Percentiles rank a stretch among this genome's conserved stretches.
Conservation (phyloP, 2,329 filamentous ascomycete genomes). For the Colletotrichum sp. region DNA sequence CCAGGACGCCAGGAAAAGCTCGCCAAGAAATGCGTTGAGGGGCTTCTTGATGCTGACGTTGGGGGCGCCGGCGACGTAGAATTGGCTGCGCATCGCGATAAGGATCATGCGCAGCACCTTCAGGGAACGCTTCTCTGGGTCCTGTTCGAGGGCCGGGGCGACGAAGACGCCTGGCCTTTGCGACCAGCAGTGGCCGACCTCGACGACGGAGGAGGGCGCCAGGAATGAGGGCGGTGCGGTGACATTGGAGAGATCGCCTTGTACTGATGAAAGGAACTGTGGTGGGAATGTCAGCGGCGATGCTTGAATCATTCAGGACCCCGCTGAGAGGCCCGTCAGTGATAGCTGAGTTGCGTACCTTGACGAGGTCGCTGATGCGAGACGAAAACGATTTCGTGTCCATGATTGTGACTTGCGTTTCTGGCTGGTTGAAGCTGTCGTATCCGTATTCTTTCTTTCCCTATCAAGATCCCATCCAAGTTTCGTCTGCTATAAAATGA, state of each 20-base stretch:
- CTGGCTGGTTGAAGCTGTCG: neutral
- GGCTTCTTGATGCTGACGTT: conserved; percentile 57
- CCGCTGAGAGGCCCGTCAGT: neutral
- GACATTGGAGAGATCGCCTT: conserved; percentile 57
- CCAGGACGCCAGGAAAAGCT: conserved; percentile 52
- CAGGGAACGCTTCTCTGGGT: conserved; percentile 47
- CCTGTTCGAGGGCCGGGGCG: conserved; percentile 49
- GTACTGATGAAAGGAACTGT: conserved; percentile 32
- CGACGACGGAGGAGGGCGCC: conserved; percentile 53
- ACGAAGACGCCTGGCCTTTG: conserved; percentile 52
- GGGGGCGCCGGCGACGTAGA: conserved; percentile 52
- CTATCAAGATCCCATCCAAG: neutral
- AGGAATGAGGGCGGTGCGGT: conserved; percentile 57
- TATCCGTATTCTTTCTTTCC: neutral
- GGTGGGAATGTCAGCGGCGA: neutral
- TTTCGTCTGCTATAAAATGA: neutral
- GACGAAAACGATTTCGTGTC: conserved; percentile 20
- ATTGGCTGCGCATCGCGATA: conserved; percentile 48
- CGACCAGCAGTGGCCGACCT: conserved; percentile 56
- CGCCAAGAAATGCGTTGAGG: conserved; percentile 58
- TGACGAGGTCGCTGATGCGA: conserved; percentile 21
- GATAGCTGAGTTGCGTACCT: neutral
- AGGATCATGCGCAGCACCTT: conserved; percentile 54
- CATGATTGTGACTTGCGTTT: neutral
- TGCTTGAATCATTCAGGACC: neutral